These are phyloP conservation scores for Leccinum arenicola DNA, from an alignment of 768 basidiomycete genomes.

Conservation along the genomic window DNA sequence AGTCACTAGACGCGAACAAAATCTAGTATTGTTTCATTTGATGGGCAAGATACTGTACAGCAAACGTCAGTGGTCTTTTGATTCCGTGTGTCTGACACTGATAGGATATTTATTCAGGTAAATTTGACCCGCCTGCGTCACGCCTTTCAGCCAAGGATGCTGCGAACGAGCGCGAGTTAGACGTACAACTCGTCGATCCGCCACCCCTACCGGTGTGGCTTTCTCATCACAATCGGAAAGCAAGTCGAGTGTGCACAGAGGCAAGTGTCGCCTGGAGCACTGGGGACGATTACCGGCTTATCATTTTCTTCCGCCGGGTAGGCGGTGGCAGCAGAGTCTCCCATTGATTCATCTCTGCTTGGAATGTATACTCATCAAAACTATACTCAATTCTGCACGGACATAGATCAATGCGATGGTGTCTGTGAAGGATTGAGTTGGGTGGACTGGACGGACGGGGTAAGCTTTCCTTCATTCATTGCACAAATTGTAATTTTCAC, in stretches of 20 bases:
- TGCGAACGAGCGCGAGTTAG: conserved; percentile 56
- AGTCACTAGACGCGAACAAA: conserved; percentile 81
- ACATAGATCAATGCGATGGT: conserved; percentile 69
- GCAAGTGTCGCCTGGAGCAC: conserved; percentile 37
- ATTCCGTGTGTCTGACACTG: background rate
- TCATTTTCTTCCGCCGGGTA: conserved; percentile 24
- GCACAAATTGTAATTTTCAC: conserved; percentile 32
- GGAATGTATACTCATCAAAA: conserved; percentile 94
- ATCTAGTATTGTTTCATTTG: conserved; percentile 85
- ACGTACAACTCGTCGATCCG: conserved; percentile 52
- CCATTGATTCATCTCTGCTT: conserved; percentile 88
- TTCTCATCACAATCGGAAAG: conserved; percentile 53
- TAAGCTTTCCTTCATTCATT: conserved; percentile 28
- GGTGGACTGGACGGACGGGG: conserved; percentile 65
- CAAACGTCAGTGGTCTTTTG: conserved; percentile 56
- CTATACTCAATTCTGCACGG: conserved; percentile 78
- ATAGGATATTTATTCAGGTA: conserved; percentile 47
- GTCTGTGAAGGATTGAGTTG: conserved; percentile 76
- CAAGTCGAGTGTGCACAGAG: conserved; percentile 77
- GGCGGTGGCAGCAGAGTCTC: conserved; percentile 78
- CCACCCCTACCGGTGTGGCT: conserved; percentile 59
- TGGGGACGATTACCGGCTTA: background rate
- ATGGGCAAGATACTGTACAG: conserved; percentile 94
- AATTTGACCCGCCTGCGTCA: conserved; percentile 61
- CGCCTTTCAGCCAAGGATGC: conserved; percentile 62